A percentile compares a stretch with the other conserved stretches of the same genome.
These are phyloP conservation scores for Neurospora sublineolata DNA, from an alignment of 495 filamentous ascomycete genomes.

Conservation along the genomic window DNA sequence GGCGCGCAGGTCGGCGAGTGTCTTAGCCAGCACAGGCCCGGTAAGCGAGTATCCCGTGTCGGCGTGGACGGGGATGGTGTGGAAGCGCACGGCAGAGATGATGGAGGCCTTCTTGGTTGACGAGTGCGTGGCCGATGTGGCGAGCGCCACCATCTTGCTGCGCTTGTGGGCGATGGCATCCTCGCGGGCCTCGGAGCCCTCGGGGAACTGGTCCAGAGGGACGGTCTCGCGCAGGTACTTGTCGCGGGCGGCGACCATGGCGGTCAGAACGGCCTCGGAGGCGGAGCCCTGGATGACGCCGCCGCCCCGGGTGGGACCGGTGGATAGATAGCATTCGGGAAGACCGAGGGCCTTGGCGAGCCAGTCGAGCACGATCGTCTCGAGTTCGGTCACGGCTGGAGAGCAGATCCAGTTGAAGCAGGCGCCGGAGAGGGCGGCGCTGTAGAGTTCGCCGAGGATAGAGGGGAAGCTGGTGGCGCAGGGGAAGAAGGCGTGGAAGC, in stretches of 20 bases:
- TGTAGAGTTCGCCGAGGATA: conserved; percentile 90
- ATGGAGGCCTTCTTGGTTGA: conserved; percentile 78
- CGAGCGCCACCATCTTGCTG: conserved; percentile 66
- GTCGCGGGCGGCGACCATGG: conserved; percentile 83
- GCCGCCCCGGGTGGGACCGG: conserved; percentile 59
- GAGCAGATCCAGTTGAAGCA: conserved; percentile 98
- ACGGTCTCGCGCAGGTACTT: conserved; percentile 55
- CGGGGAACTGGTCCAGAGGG: conserved; percentile 38
- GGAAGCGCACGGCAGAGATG: conserved; percentile 72
- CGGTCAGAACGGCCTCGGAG: conserved; percentile 75
- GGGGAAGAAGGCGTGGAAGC: conserved; percentile 95
- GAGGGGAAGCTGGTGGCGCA: conserved; percentile 71
- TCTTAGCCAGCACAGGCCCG: conserved; percentile 43
- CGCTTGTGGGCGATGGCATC: conserved; percentile 55
- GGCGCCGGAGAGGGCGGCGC: conserved; percentile 73
- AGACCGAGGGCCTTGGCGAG: conserved; percentile 62
- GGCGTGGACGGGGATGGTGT: conserved; percentile 48
- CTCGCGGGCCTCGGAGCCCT: conserved; percentile 47
- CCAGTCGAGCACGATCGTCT: conserved; percentile 88
- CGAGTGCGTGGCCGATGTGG: conserved; percentile 68
- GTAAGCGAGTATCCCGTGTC: conserved; percentile 63
- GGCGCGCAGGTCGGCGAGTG: conserved; percentile 47
- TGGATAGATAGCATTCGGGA: conserved; percentile 66
- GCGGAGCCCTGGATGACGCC: conserved; percentile 94
- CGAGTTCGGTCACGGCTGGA: conserved; percentile 89